Conservation (phyloP, 2,329 filamentous ascomycete genomes). For the Herpotrichia juniperi region DNA sequence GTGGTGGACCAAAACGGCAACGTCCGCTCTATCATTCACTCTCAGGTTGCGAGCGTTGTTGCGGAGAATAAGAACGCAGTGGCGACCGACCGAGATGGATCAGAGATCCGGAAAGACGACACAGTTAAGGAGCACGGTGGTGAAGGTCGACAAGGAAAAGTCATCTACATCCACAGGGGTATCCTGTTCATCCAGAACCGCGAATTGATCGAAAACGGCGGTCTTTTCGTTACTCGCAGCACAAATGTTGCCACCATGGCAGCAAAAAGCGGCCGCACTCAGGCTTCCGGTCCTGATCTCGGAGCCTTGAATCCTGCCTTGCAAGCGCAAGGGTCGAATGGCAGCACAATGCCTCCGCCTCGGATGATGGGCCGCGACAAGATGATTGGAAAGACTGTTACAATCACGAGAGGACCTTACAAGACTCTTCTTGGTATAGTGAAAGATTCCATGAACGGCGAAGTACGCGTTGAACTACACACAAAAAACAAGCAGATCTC, state of each 20-base stretch:
- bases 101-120: constrained; percentile 90
- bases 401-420: constrained; percentile 83
- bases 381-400: constrained; percentile 89
- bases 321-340: constrained; percentile 59
- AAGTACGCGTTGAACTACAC: constrained; percentile 89
- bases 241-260: constrained; percentile 87
- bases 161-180: constrained; percentile 92
- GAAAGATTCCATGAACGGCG: constrained; percentile 87
- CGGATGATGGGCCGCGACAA: constrained; percentile 78
- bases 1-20: constrained; percentile 91
- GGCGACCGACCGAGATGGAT: constrained; percentile 89
- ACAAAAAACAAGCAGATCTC: constrained; percentile 92
- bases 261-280: constrained; percentile 88
- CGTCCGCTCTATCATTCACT: constrained; percentile 81
- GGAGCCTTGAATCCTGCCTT: constrained; percentile 87
- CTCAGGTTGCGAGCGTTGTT: constrained; percentile 89
- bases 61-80: constrained; percentile 83
- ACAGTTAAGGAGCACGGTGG: constrained; percentile 90
- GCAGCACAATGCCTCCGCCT: constrained; percentile 69
- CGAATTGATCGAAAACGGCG: constrained; percentile 81
- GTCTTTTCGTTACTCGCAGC: constrained; percentile 86
- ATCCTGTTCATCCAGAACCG: constrained; percentile 90
- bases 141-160: constrained; percentile 83
- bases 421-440: constrained; percentile 95
- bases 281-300: constrained; percentile 75